Base-by-base conservation (phyloP, 805 yeast species). In the Lipomyces sp. region DNA sequence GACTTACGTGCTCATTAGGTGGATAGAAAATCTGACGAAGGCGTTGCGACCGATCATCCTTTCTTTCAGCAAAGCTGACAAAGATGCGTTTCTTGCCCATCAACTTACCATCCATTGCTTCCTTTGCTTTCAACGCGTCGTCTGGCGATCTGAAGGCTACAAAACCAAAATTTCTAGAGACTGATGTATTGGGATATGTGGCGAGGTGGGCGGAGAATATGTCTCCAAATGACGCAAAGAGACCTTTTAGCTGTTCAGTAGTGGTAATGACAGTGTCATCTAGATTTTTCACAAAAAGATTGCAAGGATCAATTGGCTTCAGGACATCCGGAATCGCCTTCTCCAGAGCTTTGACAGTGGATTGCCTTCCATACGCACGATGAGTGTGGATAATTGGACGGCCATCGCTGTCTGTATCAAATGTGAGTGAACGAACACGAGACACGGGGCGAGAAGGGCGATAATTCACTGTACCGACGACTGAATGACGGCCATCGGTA, bases 151-250 rank as follows among this genome's bases (percentile, higher is more conserved):
- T 39, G 57, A 67, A 69, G n/a, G 60, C 39, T 30, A 69, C 71
- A 37, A 69, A 69, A 1, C 72, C 72, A 42, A 58, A 67, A 4
- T 69, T 69, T 56, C 48, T 62, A 6, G 71, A 63, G 3, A 55
- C 33, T 30, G 63, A 56, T 3, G 61, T 32, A 18, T 56, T 53
- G 29, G 63, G 56, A 45, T 54, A 60, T 3, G 57, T 37, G 8
- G 61, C 68, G 8, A 69, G 35, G 39, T 60, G 30, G 4, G 66
- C 45, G 1, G 66, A 60, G 37, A 53, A 59, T 48, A 69, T 59
- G 15, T 33, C 63, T 0, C 72, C 72, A 45, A 42, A 65, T 3
- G 48, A 42, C 15, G 45, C 62, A 59, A 69, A 69, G n/a, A 64
- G 37, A 10, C 35, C 60, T 13, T 58, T 54, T 24, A 69, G 45